phyloP scores from a whole-genome alignment of 169 alveolate species.

The Babesia ovis region DNA sequence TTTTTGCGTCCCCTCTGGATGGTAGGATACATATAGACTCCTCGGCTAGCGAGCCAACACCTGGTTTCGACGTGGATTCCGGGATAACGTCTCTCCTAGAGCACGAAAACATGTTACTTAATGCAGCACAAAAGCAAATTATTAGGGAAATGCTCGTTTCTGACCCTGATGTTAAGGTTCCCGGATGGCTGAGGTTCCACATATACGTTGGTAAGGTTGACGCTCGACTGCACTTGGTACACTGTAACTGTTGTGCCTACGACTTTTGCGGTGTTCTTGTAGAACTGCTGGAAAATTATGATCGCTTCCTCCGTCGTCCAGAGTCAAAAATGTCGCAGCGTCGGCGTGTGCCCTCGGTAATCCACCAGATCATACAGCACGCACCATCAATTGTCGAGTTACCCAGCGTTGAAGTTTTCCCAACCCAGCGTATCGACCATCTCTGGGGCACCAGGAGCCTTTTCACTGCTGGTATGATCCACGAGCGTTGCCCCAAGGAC shows the following conservation, averaged over 20 bases:
- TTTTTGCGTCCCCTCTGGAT: not conserved
- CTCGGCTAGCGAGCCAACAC: not conserved
- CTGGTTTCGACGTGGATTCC: not conserved
- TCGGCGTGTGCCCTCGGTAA: not conserved
- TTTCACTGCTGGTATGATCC: slow-evolving; percentile 7
- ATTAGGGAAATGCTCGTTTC: not conserved
- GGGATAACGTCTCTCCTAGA: slow-evolving; percentile 19
- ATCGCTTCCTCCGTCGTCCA: not conserved
- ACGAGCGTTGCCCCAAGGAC: not conserved
- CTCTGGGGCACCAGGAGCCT: slow-evolving; percentile 4
- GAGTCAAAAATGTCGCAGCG: not conserved
- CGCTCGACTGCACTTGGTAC: slow-evolving; percentile 3
- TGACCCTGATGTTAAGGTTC: not conserved
- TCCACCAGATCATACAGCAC: not conserved
- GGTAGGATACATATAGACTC: not conserved
- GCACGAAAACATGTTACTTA: slow-evolving; percentile 1
- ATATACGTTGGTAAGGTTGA: slow-evolving; percentile 22
- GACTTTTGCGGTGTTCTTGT: slow-evolving; percentile 12
- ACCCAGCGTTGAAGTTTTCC: not conserved
- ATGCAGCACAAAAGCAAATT: not conserved
- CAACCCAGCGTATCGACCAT: not conserved
- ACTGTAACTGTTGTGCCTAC: slow-evolving; percentile 28
- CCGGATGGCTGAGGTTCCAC: slow-evolving; percentile 15
- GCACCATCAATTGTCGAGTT: not conserved
- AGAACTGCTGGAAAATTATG: not conserved